Conservation (phyloP, 805 yeast genomes). For the Yarrowia divulgata region DNA sequence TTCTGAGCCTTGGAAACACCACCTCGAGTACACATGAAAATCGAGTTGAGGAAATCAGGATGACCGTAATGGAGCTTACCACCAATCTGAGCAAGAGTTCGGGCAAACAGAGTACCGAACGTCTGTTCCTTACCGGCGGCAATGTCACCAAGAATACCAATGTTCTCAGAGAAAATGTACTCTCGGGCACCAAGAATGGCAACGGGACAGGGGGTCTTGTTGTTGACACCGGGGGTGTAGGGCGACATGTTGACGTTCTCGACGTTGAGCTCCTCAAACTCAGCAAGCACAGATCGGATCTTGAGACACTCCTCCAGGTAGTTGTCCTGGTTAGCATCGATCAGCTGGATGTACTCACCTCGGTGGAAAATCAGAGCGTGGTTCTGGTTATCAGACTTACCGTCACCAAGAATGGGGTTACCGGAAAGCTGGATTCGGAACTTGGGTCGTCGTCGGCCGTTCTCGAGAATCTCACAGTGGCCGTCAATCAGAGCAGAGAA, state of each 20-base stretch:
- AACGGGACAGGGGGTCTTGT: slow-evolving; percentile 60
- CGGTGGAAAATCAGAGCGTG: slow-evolving; percentile 84
- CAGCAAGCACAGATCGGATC: slow-evolving; percentile 84
- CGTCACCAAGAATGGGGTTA: slow-evolving; percentile 94
- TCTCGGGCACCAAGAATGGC: slow-evolving; percentile 97
- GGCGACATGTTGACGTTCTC: slow-evolving; percentile 57
- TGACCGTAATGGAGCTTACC: slow-evolving; percentile 96
- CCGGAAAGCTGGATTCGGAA: slow-evolving; percentile 83
- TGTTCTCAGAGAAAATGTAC: slow-evolving; percentile 89
- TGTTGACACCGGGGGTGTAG: slow-evolving; percentile 65
- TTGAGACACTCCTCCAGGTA: slow-evolving; percentile 93
- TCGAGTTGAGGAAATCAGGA: slow-evolving; percentile 91
- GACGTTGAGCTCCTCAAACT: slow-evolving; percentile 80
- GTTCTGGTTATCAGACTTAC: slow-evolving; percentile 95
- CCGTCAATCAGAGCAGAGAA: slow-evolving; percentile 78
- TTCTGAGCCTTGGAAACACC: slow-evolving; percentile 95
- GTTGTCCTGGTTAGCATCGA: slow-evolving; percentile 97
- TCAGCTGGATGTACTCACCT: slow-evolving; percentile 93
- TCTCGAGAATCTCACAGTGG: slow-evolving; percentile 61
- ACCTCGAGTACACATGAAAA: slow-evolving; percentile 93
- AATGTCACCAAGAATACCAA: slow-evolving; percentile 92
- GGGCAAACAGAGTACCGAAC: slow-evolving; percentile 92
- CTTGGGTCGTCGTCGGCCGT: slow-evolving; percentile 66
- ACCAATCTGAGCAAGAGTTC: slow-evolving; percentile 92
- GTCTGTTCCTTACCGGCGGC: slow-evolving; percentile 99